Evolutionary conservation across 768 basidiomycete genomes (phyloP).

Genomic region (Tylopilus subfusipes): DNA sequence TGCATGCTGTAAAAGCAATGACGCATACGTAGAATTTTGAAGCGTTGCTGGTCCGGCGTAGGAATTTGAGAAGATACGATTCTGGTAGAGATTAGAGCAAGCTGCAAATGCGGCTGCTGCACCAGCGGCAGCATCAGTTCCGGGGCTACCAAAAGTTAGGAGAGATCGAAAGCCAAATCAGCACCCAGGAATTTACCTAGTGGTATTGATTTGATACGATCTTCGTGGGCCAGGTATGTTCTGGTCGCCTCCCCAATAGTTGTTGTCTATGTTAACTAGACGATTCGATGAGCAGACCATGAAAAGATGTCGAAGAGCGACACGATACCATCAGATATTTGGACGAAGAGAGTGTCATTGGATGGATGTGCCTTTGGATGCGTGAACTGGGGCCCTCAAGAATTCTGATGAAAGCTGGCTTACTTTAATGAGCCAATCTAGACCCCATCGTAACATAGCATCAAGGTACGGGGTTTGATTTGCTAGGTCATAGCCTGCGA

Average conservation of each 20-base stretch:
- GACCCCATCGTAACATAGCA: slow-evolving; percentile 83
- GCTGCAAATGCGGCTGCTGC: slow-evolving; percentile 86
- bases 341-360: slow-evolving; percentile 69
- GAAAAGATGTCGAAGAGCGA: background rate
- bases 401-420: slow-evolving; percentile 7
- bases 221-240: slow-evolving; percentile 72
- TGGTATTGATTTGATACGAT: slow-evolving; percentile 74
- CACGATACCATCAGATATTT: slow-evolving; percentile 61
- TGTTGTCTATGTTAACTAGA: slow-evolving; percentile 59
- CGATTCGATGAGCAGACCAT: background rate
- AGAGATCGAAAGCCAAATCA: background rate
- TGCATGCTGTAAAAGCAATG: slow-evolving; percentile 69
- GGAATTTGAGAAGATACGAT: slow-evolving; percentile 49
- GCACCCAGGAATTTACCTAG: slow-evolving; percentile 34
- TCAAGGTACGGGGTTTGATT: slow-evolving; percentile 93
- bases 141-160: slow-evolving; percentile 46
- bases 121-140: slow-evolving; percentile 85
- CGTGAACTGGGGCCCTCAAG: background rate
- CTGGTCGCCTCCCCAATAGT: slow-evolving; percentile 88
- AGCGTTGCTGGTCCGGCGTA: slow-evolving; percentile 63
- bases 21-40: slow-evolving; percentile 68
- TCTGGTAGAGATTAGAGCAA: slow-evolving; percentile 77
- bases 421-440: slow-evolving; percentile 90
- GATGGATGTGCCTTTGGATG: slow-evolving; percentile 70
- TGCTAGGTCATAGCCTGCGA: slow-evolving; percentile 71